Evolutionary conservation across 768 basidiomycete genomes (phyloP), one percentile per base, ranked within the genome.

Genomic region (Hirschioporus abietinus): DNA sequence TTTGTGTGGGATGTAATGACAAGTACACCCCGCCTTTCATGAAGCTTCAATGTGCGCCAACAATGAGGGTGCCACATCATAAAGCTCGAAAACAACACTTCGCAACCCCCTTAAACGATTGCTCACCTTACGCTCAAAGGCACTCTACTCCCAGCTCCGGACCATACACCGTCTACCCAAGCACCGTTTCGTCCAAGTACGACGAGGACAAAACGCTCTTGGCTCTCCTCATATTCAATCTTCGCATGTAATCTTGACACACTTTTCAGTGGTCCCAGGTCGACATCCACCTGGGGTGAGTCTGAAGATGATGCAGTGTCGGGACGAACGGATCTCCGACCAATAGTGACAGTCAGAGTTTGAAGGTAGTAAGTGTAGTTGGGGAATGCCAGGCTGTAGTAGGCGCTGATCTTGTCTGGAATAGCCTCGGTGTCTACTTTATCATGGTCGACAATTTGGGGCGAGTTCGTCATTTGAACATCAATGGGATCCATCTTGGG

Each of bases 141-240:
- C n/a, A 95, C 91, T 68, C 88, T 86, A 68, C 91, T 90, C 18
- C 96, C 94, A 70, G 92, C 89, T 12, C 90, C 91, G 63, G 88
- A 89, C 92, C 96, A 99, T n/a, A 92, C 88, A 34, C 95, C 96
- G 70, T 99, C 95, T 5, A 99, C 95, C 91, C 96, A 98, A 20
- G 95, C 95, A 15, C 97, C 97, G 72, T 99, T 99, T 67, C 97
- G 83, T n/a, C 97, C 97, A 42, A 93, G 84, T 42, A 99, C 96
- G 67, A 88, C 88, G 36, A 99, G 85, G 18, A 93, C 88, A 75
- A 96, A 97, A 64, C 90, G 87, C 68, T 92, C 92, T 68, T 90
- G 89, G 8, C 93, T 90, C 75, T 92, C 89, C 81, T 96, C 93
- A 73, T 93, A 97, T 76, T 93, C 93, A 71, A 99, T 95, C 81